Evolutionary conservation across 352 stramenopile genomes (phyloP).

Genomic region (Globisporangium heterothallicum): DNA sequence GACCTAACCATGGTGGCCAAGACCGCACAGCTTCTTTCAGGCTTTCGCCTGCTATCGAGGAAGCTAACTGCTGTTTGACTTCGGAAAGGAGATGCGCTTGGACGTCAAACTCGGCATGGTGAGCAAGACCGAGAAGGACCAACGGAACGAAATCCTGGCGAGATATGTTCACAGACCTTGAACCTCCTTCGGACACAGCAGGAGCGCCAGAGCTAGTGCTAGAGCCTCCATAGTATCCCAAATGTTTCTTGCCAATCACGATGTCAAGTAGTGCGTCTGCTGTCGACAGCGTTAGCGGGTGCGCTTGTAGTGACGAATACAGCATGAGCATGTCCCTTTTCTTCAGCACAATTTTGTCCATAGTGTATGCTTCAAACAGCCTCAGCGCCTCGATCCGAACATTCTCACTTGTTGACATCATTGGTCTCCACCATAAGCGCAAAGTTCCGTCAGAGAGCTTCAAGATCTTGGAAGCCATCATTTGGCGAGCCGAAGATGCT

Average conservation of each 20-base stretch:
- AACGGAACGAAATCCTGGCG: constrained; percentile 51
- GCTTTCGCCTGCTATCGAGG: constrained; percentile 34
- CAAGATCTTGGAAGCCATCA: constrained; percentile 28
- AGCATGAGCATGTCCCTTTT: constrained; percentile 63
- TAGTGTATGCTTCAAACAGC: constrained; percentile 71
- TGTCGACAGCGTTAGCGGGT: constrained; percentile 39
- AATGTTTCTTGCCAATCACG: constrained; percentile 46
- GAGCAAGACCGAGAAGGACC: constrained; percentile 45
- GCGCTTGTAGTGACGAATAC: constrained; percentile 39
- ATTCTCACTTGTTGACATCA: constrained; percentile 37
- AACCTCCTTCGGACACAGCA: constrained; percentile 3
- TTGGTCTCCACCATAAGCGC: constrained; percentile 54
- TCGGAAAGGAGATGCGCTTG: constrained; percentile 52
- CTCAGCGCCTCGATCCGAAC: constrained; percentile 53
- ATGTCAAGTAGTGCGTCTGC: constrained; percentile 58
- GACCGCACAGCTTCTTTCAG: constrained; percentile 67
- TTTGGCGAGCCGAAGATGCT: constrained; percentile 14
- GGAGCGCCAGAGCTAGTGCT: neutral
- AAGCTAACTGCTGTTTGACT: constrained; percentile 43
- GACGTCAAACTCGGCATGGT: constrained; percentile 41
- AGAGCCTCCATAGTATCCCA: constrained; percentile 4
- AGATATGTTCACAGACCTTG: constrained; percentile 36
- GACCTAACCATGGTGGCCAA: constrained; percentile 63
- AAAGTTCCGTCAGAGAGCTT: constrained; percentile 66
- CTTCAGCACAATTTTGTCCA: constrained; percentile 53